Evolutionary conservation across 441 rosid genomes (phyloP), one percentile per base, ranked within the genome.

Genomic region (Syzygium syzygioides): DNA sequence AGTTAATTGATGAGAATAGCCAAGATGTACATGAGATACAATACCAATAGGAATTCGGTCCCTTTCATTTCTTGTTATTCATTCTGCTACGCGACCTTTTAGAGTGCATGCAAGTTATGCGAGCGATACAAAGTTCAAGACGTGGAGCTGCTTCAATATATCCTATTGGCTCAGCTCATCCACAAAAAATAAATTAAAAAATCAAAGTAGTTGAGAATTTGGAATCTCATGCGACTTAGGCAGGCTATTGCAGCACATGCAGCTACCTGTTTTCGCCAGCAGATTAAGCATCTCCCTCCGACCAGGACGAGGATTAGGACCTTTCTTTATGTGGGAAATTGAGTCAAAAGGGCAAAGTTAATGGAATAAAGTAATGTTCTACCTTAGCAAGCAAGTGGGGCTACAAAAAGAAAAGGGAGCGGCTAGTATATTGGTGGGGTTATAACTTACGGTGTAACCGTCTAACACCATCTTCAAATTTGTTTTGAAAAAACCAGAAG

Each of bases 131-230:
- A 66, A 0, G 45, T 66, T 66, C 41, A 17, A 4, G 41, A 66
- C 1, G 45, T 66, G 9, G 41, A 66, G 32, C 23, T 64, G 5
- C 30, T 34, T 30, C 18, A 34, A 66, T 32, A 32, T 19, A 32
- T 30, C 0, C 20, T 30, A 30, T 30, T 64, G 8, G 23, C 71
- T 64, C 32, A 64, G 37, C 37, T 30, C 71, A 64, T 6, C 20
- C 11, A 15, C 10, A 9, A 30, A 7, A 1, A n/a, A 14, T n/a
- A 15, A n/a, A 14, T 1, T 7, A 3, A 0, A 7, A 14, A n/a
- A 14, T 14, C 17, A 14, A 14, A 62, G 17, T n/a, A 14, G 48
- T 7, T 18, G 23, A 55, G 20, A 55, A 17, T 64, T 14, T 8
- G 71, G 37, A 30, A 32, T 28, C 9, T 28, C 14, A 68, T 32